These are phyloP conservation scores for Orbilia javanica DNA, from an alignment of 2,329 filamentous ascomycete genomes.

Conservation along the genomic window DNA sequence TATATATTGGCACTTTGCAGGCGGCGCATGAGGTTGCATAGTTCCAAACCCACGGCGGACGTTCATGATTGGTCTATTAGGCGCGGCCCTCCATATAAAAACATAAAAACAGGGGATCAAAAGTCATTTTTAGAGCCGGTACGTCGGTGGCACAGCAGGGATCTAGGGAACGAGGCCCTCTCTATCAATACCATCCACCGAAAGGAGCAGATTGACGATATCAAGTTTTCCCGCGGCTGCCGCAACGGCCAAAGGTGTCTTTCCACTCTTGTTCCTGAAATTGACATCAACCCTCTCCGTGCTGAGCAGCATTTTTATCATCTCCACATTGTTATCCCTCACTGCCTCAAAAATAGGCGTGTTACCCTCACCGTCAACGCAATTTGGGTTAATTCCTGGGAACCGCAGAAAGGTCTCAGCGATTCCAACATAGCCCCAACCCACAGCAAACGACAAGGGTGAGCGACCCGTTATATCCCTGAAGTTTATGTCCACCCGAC, in stretches of 20 bases:
- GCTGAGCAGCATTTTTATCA: conserved; percentile 8
- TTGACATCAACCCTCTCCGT: conserved; percentile 19
- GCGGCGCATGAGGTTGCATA: too few species aligned
- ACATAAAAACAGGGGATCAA: too few species aligned
- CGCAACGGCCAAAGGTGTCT: conserved; percentile 1
- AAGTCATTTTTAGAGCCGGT: too few species aligned
- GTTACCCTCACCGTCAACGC: conserved; percentile 15
- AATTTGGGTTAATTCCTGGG: conserved; percentile 18
- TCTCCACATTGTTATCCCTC: conserved; percentile 13
- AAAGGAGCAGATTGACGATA: conserved; percentile 10
- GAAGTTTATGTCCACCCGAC: conserved; percentile 11
- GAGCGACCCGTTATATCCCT: conserved; percentile 17
- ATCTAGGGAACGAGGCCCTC: not conserved
- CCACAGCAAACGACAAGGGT: conserved; percentile 16
- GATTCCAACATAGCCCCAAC: conserved; percentile 9
- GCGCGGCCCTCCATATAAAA: too few species aligned
- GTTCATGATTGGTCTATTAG: too few species aligned
- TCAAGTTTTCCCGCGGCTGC: not conserved
- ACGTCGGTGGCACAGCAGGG: too few species aligned
- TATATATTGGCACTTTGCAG: too few species aligned
- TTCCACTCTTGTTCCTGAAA: conserved; percentile 1
- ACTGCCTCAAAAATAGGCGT: conserved; percentile 23
- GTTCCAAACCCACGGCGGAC: too few species aligned
- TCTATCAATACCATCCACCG: conserved; percentile 21
- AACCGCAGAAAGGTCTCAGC: conserved; percentile 8